A percentile compares a stretch with the other conserved stretches of the same genome.
Evolutionary conservation across 2,329 filamentous ascomycete genomes (phyloP).

Genomic region (Trichoderma semiorbis): DNA sequence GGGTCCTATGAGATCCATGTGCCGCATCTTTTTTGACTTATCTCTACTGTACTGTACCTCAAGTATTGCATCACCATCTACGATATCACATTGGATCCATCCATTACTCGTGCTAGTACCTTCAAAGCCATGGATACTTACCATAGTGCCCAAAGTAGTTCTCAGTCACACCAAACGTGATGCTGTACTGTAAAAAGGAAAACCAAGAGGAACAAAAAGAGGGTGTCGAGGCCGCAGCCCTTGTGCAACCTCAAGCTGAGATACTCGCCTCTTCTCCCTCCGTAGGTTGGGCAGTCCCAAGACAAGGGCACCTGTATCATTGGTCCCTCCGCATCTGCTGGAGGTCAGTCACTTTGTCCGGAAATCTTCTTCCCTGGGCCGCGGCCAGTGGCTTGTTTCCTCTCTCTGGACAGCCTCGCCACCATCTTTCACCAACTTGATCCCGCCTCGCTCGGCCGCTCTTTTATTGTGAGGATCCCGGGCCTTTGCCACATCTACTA

Average conservation of each 20-base stretch:
- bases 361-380: not conserved
- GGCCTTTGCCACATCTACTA: not conserved
- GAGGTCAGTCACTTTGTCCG: not conserved
- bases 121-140: not conserved
- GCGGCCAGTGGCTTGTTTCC: not conserved
- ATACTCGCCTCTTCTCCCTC: conserved; percentile 8
- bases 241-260: conserved; percentile 17
- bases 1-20: not conserved
- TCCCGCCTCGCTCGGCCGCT: not conserved
- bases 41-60: not conserved
- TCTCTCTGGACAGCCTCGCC: not conserved
- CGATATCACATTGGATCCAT: not conserved
- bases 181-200: not conserved
- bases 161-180: not conserved
- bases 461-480: not conserved
- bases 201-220: not conserved
- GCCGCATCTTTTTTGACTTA: not conserved
- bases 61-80: not conserved
- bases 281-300: conserved; percentile 15
- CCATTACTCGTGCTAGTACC: not conserved
- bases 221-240: conserved; percentile 12
- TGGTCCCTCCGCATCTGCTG: conserved; percentile 18
- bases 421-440: not conserved
- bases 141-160: not conserved
- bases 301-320: conserved; percentile 19